Evolutionary conservation across 805 yeast species (phyloP).

Genomic region (Ogataea pilisensis): DNA sequence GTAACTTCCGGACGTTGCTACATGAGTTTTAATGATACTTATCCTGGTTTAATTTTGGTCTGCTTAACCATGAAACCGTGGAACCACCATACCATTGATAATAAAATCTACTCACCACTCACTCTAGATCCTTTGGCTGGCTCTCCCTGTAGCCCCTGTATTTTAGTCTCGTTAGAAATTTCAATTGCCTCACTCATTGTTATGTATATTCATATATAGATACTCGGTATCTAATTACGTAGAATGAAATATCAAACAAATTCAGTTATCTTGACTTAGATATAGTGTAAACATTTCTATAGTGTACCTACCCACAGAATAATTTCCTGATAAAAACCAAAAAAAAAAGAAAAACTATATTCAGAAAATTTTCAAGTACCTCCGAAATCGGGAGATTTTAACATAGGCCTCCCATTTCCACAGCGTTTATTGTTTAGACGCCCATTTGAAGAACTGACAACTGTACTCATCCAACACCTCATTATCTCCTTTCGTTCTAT

Average conservation of each 20-base stretch:
- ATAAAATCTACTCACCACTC: conserved; percentile 28
- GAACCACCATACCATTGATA: no score
- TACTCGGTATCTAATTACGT: no score
- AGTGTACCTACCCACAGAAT: no score
- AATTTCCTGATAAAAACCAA: neutral
- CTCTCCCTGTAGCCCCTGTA: conserved; percentile 11
- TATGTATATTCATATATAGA: no score
- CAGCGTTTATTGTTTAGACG: conserved; percentile 24
- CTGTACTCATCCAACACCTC: conserved; percentile 27
- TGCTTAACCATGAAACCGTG: no score
- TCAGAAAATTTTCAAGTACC: neutral
- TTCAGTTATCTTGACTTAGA: no score
- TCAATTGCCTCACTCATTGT: conserved; percentile 2
- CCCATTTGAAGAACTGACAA: conserved; percentile 58
- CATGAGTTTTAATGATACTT: no score
- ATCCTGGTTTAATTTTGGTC: no score
- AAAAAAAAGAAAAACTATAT: neutral
- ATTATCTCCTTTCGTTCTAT: neutral
- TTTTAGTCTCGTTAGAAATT: conserved; percentile 3
- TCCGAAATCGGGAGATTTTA: neutral
- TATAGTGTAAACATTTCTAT: no score
- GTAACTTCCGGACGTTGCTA: no score
- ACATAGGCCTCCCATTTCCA: neutral
- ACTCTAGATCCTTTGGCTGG: conserved; percentile 28
- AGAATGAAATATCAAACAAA: no score